Conservation (phyloP, 2,329 filamentous ascomycete genomes). For the Ophiostoma perfectum region DNA sequence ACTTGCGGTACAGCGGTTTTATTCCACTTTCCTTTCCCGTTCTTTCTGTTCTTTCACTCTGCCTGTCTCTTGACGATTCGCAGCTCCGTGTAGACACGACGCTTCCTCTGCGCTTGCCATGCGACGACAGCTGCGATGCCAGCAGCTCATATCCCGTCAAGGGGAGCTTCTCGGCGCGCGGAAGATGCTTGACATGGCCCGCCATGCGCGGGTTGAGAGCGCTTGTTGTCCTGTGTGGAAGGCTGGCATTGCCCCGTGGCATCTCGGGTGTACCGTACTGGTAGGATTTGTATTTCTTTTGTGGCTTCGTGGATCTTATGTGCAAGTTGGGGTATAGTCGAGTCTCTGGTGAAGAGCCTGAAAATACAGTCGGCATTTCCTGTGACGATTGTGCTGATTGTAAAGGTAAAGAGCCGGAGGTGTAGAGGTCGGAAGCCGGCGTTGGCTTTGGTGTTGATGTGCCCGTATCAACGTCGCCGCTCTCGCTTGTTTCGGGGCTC, state of each 20-base stretch:
- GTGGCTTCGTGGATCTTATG: constrained; percentile 18
- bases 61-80: background rate
- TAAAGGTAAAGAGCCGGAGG: background rate
- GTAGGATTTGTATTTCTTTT: constrained; percentile 18
- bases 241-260: constrained; percentile 37
- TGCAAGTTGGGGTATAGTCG: constrained; percentile 21
- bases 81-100: constrained; percentile 29
- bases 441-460: background rate
- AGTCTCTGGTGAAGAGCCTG: constrained; percentile 24
- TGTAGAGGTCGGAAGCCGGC: background rate
- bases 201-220: constrained; percentile 36
- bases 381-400: background rate
- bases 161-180: constrained; percentile 40
- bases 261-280: constrained; percentile 42
- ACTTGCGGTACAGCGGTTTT: constrained; percentile 71
- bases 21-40: background rate
- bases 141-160: constrained; percentile 59
- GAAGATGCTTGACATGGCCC: constrained; percentile 35
- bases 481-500: background rate
- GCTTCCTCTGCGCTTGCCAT: constrained; percentile 29
- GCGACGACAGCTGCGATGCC: constrained; percentile 48
- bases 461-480: background rate
- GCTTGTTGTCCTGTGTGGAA: constrained; percentile 36
- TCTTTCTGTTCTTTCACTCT: no score
- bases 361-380: background rate